These are phyloP conservation scores for Mentha longifolia DNA, from an alignment of 257 asterid species.

Conservation along the genomic window DNA sequence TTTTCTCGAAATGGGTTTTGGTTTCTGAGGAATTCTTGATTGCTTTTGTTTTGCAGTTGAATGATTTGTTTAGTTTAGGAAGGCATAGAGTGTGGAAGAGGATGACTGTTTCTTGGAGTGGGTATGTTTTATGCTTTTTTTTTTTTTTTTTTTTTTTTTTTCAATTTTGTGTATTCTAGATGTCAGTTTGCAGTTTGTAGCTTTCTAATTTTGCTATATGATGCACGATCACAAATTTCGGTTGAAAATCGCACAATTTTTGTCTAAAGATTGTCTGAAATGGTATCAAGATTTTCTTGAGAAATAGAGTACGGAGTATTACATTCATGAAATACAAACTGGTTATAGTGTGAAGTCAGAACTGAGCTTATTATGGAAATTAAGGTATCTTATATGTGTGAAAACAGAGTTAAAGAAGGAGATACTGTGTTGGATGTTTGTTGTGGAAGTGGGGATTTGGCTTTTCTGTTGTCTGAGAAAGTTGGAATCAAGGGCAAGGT, in stretches of 20 bases:
- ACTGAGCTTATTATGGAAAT: slow-evolving; percentile 13
- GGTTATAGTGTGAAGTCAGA: neutral
- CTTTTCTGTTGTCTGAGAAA: slow-evolving; percentile 77
- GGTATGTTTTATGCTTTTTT: slow-evolving; percentile 43
- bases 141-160: neutral
- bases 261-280: neutral
- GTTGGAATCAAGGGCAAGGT: slow-evolving; percentile 83
- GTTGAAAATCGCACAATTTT: neutral
- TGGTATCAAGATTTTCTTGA: neutral
- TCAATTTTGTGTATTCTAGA: neutral
- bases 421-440: slow-evolving; percentile 81
- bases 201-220: neutral
- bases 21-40: neutral
- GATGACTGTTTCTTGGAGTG: slow-evolving; percentile 91
- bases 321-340: neutral
- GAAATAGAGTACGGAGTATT: neutral
- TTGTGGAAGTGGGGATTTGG: slow-evolving; percentile 94
- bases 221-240: neutral
- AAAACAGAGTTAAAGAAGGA: slow-evolving; percentile 74
- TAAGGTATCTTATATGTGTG: slow-evolving; percentile 26
- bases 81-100: slow-evolving; percentile 86
- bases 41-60: slow-evolving; percentile 50
- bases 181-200: neutral
- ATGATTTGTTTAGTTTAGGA: slow-evolving; percentile 75
- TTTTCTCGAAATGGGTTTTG: slow-evolving; percentile 14